Evolutionary conservation across 2,329 filamentous ascomycete species (phyloP), one percentile per base, ranked within the genome.

Genomic region (Colletotrichum sidae): DNA sequence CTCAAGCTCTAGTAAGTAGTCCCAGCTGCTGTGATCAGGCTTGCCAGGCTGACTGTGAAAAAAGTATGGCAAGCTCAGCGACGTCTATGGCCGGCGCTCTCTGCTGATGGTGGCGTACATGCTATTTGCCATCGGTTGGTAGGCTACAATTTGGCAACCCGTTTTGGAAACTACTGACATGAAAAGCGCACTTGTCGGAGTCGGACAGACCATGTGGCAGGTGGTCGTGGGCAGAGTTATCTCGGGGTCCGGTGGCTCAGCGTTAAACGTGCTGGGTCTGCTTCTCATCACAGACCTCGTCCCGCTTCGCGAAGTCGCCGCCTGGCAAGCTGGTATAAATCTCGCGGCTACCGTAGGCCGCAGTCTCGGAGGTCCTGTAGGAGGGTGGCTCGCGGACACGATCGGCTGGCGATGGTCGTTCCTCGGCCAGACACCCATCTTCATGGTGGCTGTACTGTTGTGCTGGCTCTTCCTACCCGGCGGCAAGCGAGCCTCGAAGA

Each of bases 381-480:
- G 90, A 2, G 89, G 89, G 1, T 83, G 85, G 45, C 83, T 92
- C 10, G 88, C 88, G 17, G 88, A 91, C 68, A 80, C 77, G 1
- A 80, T 92, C 34, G 89, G 90, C 9, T 92, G 90, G 90, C 81
- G 90, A 17, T 90, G 86, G 84, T 89, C 86, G 63, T 91, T 91
- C 64, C 71, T 89, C 3, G 77, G 88, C 2, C 89, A 91, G 70
- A 84, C 88, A 0, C 88, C 88, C 0, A 73, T 90, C 0, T 88
- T 86, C 0, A 65, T 83, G 1, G 70, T 85, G 12, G 88, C 86
- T 0, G 78, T 90, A 0, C 37, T 83, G 1, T 75, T 87, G 11
- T 87, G 86, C 0, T 80, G 79, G 55, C 67, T 86, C 2, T 85
- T 87, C 2, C 77, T 90, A 51, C 76, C 80, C 47, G 79, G 86